Evolutionary conservation across 2,329 filamentous ascomycete genomes (phyloP), one percentile per base, ranked within the genome.

Genomic region (Alternaria sp.): DNA sequence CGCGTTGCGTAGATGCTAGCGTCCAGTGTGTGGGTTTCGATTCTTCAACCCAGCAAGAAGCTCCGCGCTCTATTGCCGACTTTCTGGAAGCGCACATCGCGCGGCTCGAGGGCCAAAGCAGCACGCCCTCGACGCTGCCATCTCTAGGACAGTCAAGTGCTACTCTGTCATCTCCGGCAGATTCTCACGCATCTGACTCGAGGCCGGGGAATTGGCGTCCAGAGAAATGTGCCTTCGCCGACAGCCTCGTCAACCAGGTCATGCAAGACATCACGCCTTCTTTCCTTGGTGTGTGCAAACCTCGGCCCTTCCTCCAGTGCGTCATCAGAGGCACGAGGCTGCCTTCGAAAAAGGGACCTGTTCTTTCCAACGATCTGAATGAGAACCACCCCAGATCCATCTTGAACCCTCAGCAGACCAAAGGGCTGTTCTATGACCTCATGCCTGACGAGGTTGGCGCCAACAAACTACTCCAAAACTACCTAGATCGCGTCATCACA

Each of bases 371-470:
- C 6, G 77, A 79, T 55, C 58, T 79, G 44, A 65, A 79, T 58
- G 76, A 78, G 45, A 78, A 77, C 56, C 75, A 79, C 41, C 77
- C 77, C 10, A 69, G 74, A 26, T 79, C 77, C 11, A 79, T 79
- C 55, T 69, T 79, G 50, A 79, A 79, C 45, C 77, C 77, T 3
- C 75, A 73, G 50, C 74, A 75, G 9, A 68, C 72, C 23, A 72
- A 67, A 8, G 73, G 63, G 7, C 61, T 71, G 2, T 72, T 73
- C 44, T 68, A 69, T 12, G 64, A 78, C 25, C 64, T 77, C 26
- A 71, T 71, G 44, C 74, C 78, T 25, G 73, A 76, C 37, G 67
- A 70, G 55, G 72, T 76, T 18, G 75, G 72, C 9, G 77, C 77
- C 45, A 72, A 69, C 33, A 75, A 74, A 44, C 65, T 79, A 8